phyloP scores from a whole-genome alignment of 805 yeast species.

The Saccharomyces mikatae region DNA sequence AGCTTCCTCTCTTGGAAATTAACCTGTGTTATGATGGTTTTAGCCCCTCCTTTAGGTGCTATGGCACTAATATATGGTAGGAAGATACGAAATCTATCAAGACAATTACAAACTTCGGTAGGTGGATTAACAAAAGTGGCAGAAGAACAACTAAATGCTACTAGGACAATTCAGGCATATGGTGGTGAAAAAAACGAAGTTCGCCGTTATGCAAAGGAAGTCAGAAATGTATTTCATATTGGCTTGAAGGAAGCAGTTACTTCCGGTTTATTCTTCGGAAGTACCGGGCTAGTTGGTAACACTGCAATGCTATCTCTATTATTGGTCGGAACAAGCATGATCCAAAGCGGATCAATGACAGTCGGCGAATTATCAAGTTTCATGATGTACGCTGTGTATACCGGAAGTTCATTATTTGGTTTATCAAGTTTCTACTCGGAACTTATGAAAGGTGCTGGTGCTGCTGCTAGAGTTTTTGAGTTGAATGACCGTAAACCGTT shows the following conservation, averaged over 20 bases:
- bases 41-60: conserved; percentile 75
- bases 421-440: conserved; percentile 87
- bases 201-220: conserved; percentile 62
- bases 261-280: conserved; percentile 67
- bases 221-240: conserved; percentile 53
- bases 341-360: conserved; percentile 63
- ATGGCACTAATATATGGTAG: conserved; percentile 81
- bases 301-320: conserved; percentile 67
- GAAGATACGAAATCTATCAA: conserved; percentile 63
- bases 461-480: conserved; percentile 86
- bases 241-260: conserved; percentile 76
- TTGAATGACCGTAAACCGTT: conserved; percentile 68
- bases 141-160: conserved; percentile 82
- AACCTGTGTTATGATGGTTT: conserved; percentile 68
- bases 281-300: conserved; percentile 81
- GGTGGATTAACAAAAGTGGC: conserved; percentile 84
- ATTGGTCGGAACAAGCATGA: conserved; percentile 76
- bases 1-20: conserved; percentile 73
- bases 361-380: conserved; percentile 87
- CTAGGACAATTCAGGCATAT: conserved; percentile 82
- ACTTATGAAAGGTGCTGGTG: conserved; percentile 95
- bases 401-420: conserved; percentile 89
- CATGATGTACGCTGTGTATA: conserved; percentile 90
- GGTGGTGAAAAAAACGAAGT: conserved; percentile 79
- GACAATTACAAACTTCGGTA: conserved; percentile 71